These are phyloP conservation scores for Tricholoma sp. DNA, from an alignment of 768 basidiomycete genomes.

Conservation along the genomic window DNA sequence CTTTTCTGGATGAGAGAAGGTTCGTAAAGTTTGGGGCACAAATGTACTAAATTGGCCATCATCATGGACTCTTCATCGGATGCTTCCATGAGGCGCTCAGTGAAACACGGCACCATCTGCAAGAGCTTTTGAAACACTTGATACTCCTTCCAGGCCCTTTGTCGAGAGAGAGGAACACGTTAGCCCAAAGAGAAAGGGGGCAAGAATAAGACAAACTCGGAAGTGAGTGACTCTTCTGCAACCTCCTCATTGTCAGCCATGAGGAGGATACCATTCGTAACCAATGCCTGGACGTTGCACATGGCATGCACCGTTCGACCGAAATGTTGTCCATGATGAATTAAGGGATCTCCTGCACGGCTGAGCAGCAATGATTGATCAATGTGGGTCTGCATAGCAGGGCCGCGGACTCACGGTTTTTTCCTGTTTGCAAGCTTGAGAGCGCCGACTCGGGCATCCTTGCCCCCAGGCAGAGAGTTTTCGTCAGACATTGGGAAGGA, in stretches of 20 bases:
- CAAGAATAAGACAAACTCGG: neutral
- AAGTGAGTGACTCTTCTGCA: neutral
- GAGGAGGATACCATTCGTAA: constrained; percentile 9
- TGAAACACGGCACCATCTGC: neutral
- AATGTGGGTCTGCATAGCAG: neutral
- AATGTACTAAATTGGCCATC: neutral
- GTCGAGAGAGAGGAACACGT: neutral
- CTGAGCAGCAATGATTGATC: neutral
- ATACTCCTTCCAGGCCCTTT: neutral
- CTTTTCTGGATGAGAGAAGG: constrained; percentile 5
- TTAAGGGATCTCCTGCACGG: constrained; percentile 2
- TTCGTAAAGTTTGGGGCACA: neutral
- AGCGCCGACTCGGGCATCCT: neutral
- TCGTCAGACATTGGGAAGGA: neutral
- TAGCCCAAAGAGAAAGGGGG: neutral
- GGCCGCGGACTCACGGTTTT: neutral
- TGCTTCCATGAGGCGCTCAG: neutral
- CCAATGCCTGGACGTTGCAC: constrained; percentile 12
- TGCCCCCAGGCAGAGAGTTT: neutral
- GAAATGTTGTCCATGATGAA: constrained; percentile 18
- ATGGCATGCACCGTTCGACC: constrained; percentile 9
- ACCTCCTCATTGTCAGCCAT: neutral
- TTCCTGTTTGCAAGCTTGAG: neutral
- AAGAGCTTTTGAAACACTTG: neutral
- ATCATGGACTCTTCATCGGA: neutral